Evolutionary conservation across 345 rosid species (phyloP).

Genomic region (Moringa oleifera): DNA sequence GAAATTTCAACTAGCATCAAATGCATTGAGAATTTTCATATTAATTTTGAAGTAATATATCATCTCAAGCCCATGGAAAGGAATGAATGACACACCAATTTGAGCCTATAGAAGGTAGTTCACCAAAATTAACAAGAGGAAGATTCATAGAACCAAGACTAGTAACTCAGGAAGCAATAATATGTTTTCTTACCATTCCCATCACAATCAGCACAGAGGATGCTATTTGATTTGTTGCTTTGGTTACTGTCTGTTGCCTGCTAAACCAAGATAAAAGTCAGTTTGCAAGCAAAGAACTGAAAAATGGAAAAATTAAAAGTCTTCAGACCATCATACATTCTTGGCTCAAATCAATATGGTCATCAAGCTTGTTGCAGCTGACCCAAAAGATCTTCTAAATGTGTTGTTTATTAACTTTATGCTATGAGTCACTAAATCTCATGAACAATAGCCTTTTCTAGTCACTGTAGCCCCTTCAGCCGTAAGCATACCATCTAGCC

Average conservation of each 20-base stretch:
- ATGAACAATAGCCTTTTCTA: neutral
- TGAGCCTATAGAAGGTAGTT: neutral
- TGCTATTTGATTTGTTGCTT: constrained; percentile 44
- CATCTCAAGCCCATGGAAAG: no score
- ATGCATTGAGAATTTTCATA: neutral
- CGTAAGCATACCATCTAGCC: neutral
- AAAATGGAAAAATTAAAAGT: neutral
- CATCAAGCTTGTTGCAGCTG: no score
- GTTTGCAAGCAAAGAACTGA: neutral
- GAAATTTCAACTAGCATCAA: neutral
- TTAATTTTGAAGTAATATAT: no score
- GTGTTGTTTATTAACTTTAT: no score
- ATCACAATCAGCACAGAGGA: constrained; percentile 72
- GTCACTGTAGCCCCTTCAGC: neutral
- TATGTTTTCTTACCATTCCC: constrained; percentile 49
- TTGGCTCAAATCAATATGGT: no score
- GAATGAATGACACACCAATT: no score
- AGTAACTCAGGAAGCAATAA: neutral
- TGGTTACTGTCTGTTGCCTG: constrained; percentile 48
- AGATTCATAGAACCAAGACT: neutral
- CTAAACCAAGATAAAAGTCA: constrained; percentile 14
- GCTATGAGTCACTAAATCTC: no score
- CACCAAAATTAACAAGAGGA: neutral
- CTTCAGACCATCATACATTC: neutral
- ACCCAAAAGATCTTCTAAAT: no score